Evolutionary conservation across 441 rosid species (phyloP), one percentile per base, ranked within the genome.

Genomic region (Corymbia citriodora): DNA sequence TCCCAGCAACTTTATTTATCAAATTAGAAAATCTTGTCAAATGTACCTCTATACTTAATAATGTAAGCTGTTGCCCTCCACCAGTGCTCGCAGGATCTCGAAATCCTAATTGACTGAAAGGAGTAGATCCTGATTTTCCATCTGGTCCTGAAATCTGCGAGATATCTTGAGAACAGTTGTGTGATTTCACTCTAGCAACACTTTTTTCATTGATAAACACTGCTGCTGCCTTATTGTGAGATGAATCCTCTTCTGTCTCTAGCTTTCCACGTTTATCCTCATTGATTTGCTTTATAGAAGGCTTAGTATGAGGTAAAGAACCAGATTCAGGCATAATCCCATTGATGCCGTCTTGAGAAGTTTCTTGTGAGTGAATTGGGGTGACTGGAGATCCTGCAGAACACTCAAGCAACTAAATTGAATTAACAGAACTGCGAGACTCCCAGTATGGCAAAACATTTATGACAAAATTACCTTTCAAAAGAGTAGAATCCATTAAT

Each of bases 61-160:
- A 89, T 63, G 99, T 96, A 88, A 98, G 95, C 90, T 98, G 99
- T 93, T 97, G 98, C 89, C 99, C 99, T 90, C 96, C 99, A 90
- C 99, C 99, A 93, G 95, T 91, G 94, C 98, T 97, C 36, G 99
- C 99, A 92, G 99, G 98, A 96, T 98, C 99, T 91, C 96, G 97
- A 91, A 97, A 98, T 87, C 99, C 99, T 87, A 94, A 95, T 95
- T 98, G 99, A 93, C 99, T 97, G 90, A 96, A 96, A 89, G 99
- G 99, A 92, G 99, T 98, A 83, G 96, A 93, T 89, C 94, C 94
- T 88, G 99, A 94, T 93, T 95, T 95, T 90, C 93, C 95, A 90
- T 92, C 96, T 92, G 99, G 99, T 57, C 98, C 99, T 8, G 99
- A 98, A 92, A 98, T 95, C 95, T 98, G 99, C 87, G 99, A 98